phyloP scores from a whole-genome alignment of 495 filamentous ascomycete genomes.

The Delitschia confertaspora region DNA sequence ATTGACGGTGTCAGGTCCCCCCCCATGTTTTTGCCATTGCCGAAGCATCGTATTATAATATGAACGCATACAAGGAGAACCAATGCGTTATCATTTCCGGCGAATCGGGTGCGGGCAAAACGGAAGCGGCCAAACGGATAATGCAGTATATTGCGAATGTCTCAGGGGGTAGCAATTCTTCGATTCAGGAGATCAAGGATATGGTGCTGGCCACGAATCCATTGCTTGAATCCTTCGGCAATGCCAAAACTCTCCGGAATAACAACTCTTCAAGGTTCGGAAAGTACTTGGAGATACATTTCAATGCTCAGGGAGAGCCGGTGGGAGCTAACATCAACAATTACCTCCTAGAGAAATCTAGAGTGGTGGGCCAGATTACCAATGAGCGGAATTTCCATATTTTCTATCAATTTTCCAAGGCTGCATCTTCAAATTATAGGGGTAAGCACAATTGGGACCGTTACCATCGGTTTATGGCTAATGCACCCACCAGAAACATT shows the following conservation, averaged over 20 bases:
- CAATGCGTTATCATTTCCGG: constrained; percentile 99
- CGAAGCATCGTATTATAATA: constrained; percentile 96
- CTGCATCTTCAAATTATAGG: constrained; percentile 75
- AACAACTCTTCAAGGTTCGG: constrained; percentile 98
- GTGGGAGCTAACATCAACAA: constrained; percentile 97
- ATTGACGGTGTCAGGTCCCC: constrained; percentile 44
- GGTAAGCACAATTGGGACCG: constrained; percentile 34
- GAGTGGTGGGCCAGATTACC: constrained; percentile 90
- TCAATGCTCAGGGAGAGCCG: constrained; percentile 87
- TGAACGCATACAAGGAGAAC: constrained; percentile 99
- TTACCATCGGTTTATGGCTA: neutral
- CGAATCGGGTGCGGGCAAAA: constrained; percentile 97
- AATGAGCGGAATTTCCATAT: constrained; percentile 99
- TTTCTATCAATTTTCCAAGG: constrained; percentile 98
- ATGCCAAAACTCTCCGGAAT: constrained; percentile 94
- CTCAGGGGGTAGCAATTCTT: constrained; percentile 76
- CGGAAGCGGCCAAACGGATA: constrained; percentile 96
- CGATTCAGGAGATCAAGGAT: constrained; percentile 96
- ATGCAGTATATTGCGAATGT: constrained; percentile 99
- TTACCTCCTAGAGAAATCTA: constrained; percentile 88
- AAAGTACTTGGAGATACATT: constrained; percentile 96
- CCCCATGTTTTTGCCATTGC: constrained; percentile 98
- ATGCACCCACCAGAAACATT: constrained; percentile 47
- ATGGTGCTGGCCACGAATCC: constrained; percentile 99
- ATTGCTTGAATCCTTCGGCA: constrained; percentile 93